Evolutionary conservation across 176 grass and related monocot species (phyloP).

Genomic region (Ampelocalamus luodianensis): DNA sequence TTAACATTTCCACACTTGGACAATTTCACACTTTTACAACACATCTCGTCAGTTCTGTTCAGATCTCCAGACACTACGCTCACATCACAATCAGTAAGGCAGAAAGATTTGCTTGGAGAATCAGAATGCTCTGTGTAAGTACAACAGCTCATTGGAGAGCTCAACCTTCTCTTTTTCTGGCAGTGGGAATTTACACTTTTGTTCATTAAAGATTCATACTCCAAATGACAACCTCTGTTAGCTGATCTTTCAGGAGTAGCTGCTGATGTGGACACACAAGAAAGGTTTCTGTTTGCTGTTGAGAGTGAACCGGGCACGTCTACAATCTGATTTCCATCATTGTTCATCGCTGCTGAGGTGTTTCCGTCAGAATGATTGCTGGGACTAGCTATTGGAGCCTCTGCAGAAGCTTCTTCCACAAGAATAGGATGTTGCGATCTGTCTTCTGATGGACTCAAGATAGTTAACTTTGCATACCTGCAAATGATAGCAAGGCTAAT

Average conservation of each 20-base stretch:
- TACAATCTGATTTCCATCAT: slow-evolving; percentile 30
- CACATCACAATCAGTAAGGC: slow-evolving; percentile 25
- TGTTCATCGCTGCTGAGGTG: slow-evolving; percentile 14
- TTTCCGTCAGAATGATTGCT: slow-evolving; percentile 38
- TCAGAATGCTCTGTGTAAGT: slow-evolving; percentile 40
- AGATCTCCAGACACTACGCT: slow-evolving; percentile 30
- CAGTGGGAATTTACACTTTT: slow-evolving; percentile 65
- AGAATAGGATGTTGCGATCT: slow-evolving; percentile 29
- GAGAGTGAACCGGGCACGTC: slow-evolving; percentile 45
- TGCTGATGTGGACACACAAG: slow-evolving; percentile 52
- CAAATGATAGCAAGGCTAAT: slow-evolving; percentile 15
- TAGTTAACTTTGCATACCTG: slow-evolving; percentile 59
- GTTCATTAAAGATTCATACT: slow-evolving; percentile 65
- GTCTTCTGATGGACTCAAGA: slow-evolving; percentile 46
- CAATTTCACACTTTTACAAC: slow-evolving; percentile 33
- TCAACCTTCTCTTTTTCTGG: slow-evolving; percentile 78
- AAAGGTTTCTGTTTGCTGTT: slow-evolving; percentile 50
- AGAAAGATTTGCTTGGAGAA: slow-evolving; percentile 47
- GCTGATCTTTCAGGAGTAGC: slow-evolving; percentile 63
- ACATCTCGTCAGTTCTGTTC: slow-evolving; percentile 32
- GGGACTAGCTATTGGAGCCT: slow-evolving; percentile 37
- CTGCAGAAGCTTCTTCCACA: slow-evolving; percentile 25
- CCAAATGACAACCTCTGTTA: slow-evolving; percentile 43
- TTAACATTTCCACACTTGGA: slow-evolving; percentile 49
- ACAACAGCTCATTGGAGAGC: slow-evolving; percentile 46